Conservation (phyloP, 2,329 filamentous ascomycete genomes). For the Botryotinia narcissicola region DNA sequence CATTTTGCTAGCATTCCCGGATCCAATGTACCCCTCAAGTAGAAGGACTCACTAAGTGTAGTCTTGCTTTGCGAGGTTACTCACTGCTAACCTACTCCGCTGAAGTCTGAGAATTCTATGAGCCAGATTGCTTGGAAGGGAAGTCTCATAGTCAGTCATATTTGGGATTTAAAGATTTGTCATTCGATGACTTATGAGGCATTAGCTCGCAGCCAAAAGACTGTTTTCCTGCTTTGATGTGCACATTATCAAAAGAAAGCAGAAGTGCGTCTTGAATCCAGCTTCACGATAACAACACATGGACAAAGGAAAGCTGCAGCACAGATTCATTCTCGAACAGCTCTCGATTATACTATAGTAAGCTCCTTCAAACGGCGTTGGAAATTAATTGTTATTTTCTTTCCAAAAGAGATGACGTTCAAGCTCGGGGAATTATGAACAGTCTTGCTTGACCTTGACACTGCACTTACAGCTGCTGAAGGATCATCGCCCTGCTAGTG, state of each 20-base stretch:
- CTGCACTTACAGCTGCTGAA: neutral
- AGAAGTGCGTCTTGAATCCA: neutral
- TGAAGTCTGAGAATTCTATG: too few relatives aligned
- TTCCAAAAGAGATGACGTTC: neutral
- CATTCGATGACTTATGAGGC: neutral
- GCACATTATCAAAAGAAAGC: neutral
- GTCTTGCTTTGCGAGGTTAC: neutral
- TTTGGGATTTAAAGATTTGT: neutral
- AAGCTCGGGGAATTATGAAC: neutral
- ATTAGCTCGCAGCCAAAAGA: neutral
- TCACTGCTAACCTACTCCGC: neutral
- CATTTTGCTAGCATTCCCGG: neutral
- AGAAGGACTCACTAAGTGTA: too few relatives aligned
- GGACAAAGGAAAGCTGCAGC: too few relatives aligned
- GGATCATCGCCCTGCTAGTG: neutral
- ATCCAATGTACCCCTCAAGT: neutral
- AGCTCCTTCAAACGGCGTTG: neutral
- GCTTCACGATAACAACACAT: neutral
- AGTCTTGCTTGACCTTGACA: neutral
- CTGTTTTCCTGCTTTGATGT: neutral
- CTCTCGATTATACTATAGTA: neutral
- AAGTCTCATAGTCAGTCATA: too few relatives aligned
- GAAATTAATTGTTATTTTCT: too few relatives aligned
- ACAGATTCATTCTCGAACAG: neutral
- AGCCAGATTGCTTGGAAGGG: neutral